These are phyloP conservation scores for Cladosporium sp. DNA, from an alignment of 2,329 filamentous ascomycete species.

Conservation along the genomic window DNA sequence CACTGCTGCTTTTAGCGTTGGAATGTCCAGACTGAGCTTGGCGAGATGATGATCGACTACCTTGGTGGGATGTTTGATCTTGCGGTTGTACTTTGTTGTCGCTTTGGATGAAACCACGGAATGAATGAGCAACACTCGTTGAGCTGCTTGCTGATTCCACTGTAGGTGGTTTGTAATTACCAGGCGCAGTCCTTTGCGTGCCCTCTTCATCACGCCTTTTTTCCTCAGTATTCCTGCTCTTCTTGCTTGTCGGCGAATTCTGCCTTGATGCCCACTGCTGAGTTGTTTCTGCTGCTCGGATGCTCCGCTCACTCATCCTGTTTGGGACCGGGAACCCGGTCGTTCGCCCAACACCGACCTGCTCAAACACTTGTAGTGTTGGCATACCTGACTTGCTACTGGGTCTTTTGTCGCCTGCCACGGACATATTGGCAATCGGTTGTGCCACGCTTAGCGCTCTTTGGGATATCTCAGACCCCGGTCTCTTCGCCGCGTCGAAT, in stretches of 20 bases:
- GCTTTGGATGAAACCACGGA: background rate
- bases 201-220: too few relatives aligned
- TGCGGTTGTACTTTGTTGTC: background rate
- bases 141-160: constrained; percentile 1
- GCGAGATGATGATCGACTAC: background rate
- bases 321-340: constrained; percentile 2
- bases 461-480: background rate
- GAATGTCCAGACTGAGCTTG: too few relatives aligned
- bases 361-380: background rate
- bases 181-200: background rate
- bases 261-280: background rate
- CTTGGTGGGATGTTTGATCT: background rate
- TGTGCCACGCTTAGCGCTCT: constrained; percentile 2
- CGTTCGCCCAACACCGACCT: background rate
- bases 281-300: background rate
- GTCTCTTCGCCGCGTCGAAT: background rate
- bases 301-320: background rate
- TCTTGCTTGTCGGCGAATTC: background rate
- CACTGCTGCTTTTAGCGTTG: too few relatives aligned
- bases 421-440: constrained; percentile 6
- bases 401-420: background rate
- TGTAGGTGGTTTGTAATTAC: constrained; percentile 5
- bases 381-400: background rate
- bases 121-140: background rate
- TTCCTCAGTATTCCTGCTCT: too few relatives aligned